These are phyloP conservation scores for Abortiporus biennis DNA, from an alignment of 1,284 basidiomycete genomes.

Conservation along the genomic window DNA sequence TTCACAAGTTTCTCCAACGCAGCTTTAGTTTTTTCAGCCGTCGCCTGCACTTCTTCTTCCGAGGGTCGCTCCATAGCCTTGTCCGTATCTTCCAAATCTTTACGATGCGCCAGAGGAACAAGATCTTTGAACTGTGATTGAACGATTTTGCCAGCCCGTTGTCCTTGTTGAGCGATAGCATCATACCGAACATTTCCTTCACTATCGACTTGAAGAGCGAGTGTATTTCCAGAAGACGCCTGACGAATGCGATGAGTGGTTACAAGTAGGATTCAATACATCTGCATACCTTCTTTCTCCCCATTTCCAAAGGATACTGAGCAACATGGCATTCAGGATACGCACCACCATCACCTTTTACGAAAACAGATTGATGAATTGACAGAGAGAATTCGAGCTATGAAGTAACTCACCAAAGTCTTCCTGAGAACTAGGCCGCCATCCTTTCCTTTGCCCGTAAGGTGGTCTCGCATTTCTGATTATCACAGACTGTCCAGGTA, in stretches of 20 bases:
- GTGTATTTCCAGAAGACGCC: conserved; percentile 86
- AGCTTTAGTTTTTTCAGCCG: conserved; percentile 84
- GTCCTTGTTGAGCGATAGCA: conserved; percentile 93
- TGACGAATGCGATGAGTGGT: conserved; percentile 23
- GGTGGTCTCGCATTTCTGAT: conserved; percentile 58
- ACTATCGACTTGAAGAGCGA: conserved; percentile 93
- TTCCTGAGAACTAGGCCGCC: conserved; percentile 78
- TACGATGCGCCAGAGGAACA: conserved; percentile 86
- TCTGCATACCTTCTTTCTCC: conserved; percentile 81
- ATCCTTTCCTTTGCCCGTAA: conserved; percentile 82
- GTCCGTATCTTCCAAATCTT: conserved; percentile 76
- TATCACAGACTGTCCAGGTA: conserved; percentile 38
- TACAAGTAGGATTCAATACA: background rate
- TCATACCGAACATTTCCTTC: conserved; percentile 97
- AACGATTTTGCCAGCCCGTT: conserved; percentile 78
- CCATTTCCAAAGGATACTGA: conserved; percentile 95
- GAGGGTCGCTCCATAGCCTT: conserved; percentile 86
- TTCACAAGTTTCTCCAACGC: conserved; percentile 93
- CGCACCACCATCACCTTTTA: conserved; percentile 81
- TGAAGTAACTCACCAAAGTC: conserved; percentile 86
- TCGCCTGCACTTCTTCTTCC: conserved; percentile 84
- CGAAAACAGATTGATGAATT: conserved; percentile 9
- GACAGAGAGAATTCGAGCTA: no score
- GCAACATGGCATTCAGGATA: conserved; percentile 98
- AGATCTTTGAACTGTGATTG: conserved; percentile 98